Conservation (phyloP, 305 asterid genomes). For the Petunia hybrid region DNA sequence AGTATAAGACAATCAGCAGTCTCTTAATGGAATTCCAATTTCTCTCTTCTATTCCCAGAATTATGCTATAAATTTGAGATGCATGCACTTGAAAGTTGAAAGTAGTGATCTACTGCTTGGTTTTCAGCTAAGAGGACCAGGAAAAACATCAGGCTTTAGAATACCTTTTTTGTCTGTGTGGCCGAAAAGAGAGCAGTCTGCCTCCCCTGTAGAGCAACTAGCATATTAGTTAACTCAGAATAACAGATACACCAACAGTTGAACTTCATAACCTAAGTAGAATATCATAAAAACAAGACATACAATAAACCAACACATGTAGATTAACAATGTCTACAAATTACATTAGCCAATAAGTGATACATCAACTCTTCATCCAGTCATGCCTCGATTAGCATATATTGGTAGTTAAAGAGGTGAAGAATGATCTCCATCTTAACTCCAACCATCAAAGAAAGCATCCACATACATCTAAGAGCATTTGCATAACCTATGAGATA, state of each 20-base stretch:
- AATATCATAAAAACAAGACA: background rate
- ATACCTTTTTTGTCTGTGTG: constrained; percentile 93
- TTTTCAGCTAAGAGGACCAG: constrained; percentile 17
- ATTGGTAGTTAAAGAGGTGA: background rate
- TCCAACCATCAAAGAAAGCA: background rate
- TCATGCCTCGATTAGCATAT: background rate
- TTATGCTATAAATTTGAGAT: background rate
- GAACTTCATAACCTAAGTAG: background rate
- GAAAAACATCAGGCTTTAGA: constrained; percentile 10
- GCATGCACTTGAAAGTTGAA: constrained; percentile 12
- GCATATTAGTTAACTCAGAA: constrained; percentile 39
- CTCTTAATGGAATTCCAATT: background rate
- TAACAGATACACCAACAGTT: constrained; percentile 6
- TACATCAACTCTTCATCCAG: background rate
- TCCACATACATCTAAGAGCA: background rate
- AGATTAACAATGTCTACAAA: background rate
- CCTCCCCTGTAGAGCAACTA: constrained; percentile 63
- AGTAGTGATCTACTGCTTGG: background rate
- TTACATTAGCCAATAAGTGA: background rate
- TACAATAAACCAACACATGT: background rate
- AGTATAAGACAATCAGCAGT: background rate
- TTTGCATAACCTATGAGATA: background rate
- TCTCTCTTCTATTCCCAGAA: background rate
- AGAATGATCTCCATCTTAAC: background rate
- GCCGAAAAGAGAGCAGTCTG: constrained; percentile 99